Conservation (phyloP, 257 asterid genomes). For the Capsicum baccatum region DNA sequence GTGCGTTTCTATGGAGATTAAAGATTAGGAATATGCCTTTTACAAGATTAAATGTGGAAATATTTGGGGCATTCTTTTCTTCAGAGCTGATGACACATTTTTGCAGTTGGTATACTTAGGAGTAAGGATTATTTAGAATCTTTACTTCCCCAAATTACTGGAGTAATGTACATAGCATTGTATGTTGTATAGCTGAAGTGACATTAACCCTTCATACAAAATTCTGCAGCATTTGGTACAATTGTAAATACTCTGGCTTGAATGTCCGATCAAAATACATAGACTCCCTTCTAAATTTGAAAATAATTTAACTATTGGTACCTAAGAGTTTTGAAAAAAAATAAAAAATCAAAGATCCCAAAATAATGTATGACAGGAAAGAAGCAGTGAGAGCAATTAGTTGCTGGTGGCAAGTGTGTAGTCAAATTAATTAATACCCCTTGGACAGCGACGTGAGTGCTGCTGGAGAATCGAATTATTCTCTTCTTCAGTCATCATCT, state of each 20-base stretch:
- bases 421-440: not conserved
- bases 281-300: not conserved
- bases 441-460: not conserved
- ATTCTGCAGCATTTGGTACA: not conserved
- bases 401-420: not conserved
- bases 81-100: not conserved
- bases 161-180: not conserved
- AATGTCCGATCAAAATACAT: too few relatives aligned
- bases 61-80: not conserved
- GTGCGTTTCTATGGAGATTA: not conserved
- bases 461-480: not conserved
- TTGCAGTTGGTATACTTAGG: slow-evolving; percentile 19
- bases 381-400: not conserved
- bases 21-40: not conserved
- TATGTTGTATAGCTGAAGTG: slow-evolving; percentile 22
- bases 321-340: too few relatives aligned
- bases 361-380: not conserved
- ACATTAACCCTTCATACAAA: not conserved
- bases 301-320: not conserved
- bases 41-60: not conserved
- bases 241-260: too few relatives aligned
- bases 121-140: slow-evolving; percentile 3
- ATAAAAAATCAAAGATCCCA: not conserved
- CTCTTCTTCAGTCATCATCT: not conserved
- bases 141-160: not conserved